Percentiles rank a stretch among this genome's conserved stretches.
Conservation (phyloP, 2,329 filamentous ascomycete genomes). For the Xylaria sp. region DNA sequence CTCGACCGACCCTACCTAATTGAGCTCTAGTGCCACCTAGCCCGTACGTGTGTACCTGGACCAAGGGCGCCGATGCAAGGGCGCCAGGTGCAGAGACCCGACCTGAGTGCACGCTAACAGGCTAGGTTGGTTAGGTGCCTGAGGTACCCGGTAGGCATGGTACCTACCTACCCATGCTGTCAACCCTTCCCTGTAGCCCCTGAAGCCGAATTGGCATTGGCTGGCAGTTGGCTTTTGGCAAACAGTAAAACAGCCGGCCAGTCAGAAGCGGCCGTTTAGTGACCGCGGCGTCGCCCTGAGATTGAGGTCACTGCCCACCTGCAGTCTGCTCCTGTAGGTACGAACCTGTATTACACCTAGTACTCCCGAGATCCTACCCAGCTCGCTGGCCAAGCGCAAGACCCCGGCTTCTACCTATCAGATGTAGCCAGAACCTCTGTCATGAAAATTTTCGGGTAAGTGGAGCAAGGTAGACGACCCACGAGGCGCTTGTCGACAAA, state of each 20-base stretch:
- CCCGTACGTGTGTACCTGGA: conserved; percentile 1
- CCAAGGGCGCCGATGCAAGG: neutral
- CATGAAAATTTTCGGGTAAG: conserved; percentile 14
- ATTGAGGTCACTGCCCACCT: neutral
- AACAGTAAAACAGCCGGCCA: conserved; percentile 18
- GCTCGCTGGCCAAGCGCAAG: neutral
- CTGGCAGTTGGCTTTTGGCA: conserved; percentile 1
- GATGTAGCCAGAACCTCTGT: conserved; percentile 4
- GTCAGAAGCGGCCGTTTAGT: conserved; percentile 9
- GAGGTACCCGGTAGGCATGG: too few relatives aligned
- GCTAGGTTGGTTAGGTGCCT: too few relatives aligned
- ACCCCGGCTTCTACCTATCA: conserved; percentile 23
- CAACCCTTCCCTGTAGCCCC: conserved; percentile 6
- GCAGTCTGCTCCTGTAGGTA: too few relatives aligned
- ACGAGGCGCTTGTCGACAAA: conserved; percentile 20
- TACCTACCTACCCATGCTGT: too few relatives aligned
- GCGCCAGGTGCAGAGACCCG: conserved; percentile 1
- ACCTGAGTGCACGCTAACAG: too few relatives aligned
- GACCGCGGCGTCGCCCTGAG: conserved; percentile 4
- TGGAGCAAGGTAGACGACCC: conserved; percentile 5
- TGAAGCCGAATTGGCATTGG: conserved; percentile 14
- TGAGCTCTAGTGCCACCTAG: neutral
- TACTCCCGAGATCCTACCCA: too few relatives aligned
- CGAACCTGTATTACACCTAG: too few relatives aligned
- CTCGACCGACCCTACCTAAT: conserved; percentile 9